These are phyloP conservation scores for Seminavis robusta DNA, from an alignment of 108 stramenopile species.

Conservation along the genomic window DNA sequence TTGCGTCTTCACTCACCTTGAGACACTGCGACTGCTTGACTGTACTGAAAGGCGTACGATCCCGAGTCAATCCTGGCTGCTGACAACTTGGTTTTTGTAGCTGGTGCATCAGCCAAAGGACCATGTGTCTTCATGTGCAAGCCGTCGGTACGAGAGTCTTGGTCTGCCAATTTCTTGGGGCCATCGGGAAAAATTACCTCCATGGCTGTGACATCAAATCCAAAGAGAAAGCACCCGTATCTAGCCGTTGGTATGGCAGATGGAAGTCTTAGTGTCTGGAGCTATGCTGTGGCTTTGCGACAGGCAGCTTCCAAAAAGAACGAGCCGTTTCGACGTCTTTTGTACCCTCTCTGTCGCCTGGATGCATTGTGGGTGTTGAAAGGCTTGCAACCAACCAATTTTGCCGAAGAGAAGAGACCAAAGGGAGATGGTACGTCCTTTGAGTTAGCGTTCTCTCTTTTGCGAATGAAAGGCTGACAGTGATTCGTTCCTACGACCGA, in stretches of 20 bases:
- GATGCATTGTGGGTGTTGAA: conserved; percentile 12
- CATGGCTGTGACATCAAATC: conserved; percentile 33
- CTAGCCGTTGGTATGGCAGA: conserved; percentile 73
- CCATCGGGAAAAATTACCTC: conserved; percentile 23
- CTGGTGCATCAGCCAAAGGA: conserved; percentile 45
- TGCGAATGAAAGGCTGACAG: too few species aligned
- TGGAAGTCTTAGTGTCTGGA: conserved; percentile 68
- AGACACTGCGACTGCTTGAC: too few species aligned
- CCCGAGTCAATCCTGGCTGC: conserved; percentile 48
- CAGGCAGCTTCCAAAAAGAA: conserved; percentile 9
- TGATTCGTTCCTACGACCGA: too few species aligned
- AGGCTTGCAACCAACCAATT: neutral
- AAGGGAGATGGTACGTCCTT: neutral
- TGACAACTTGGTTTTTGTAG: conserved; percentile 76
- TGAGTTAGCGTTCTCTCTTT: neutral
- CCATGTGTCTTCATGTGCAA: conserved; percentile 70
- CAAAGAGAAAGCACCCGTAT: conserved; percentile 29
- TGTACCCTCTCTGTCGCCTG: conserved; percentile 48
- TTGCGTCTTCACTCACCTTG: too few species aligned
- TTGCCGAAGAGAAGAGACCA: conserved; percentile 1
- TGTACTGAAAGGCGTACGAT: too few species aligned
- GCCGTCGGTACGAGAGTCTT: conserved; percentile 64
- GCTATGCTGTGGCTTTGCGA: conserved; percentile 59
- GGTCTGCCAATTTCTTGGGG: conserved; percentile 62
- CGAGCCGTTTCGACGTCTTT: conserved; percentile 22